Evolutionary conservation across 1,284 basidiomycete species (phyloP).

Genomic region (Cryptococcus wingfieldii): DNA sequence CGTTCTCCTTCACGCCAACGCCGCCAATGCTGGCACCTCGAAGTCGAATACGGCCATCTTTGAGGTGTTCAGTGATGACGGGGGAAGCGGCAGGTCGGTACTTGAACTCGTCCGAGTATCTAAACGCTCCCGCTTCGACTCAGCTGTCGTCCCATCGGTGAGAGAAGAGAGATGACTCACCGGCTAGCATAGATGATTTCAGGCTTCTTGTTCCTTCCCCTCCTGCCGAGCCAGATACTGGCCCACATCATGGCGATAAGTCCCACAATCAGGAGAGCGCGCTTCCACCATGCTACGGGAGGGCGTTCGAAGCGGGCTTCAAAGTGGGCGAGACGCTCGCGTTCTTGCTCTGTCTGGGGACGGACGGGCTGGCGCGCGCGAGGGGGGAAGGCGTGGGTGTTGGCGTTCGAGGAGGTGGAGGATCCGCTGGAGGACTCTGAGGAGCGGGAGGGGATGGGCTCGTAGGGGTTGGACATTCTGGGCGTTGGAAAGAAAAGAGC

Average conservation of each 20-base stretch:
- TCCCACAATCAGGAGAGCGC: conserved; percentile 27
- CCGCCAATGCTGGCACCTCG: conserved; percentile 47
- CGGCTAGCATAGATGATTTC: conserved; percentile 46
- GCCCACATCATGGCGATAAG: conserved; percentile 38
- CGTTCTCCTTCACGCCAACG: conserved; percentile 39
- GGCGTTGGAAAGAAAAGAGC: no score
- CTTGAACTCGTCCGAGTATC: conserved; percentile 50
- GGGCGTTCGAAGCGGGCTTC: conserved; percentile 42
- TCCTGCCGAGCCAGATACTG: conserved; percentile 25
- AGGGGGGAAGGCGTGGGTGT: background rate
- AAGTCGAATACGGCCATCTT: conserved; percentile 46
- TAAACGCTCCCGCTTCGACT: conserved; percentile 8
- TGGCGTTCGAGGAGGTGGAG: background rate
- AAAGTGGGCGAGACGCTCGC: background rate
- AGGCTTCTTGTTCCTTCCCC: conserved; percentile 20
- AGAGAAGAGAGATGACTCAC: conserved; percentile 22
- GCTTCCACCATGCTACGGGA: conserved; percentile 44
- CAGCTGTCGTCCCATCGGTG: background rate
- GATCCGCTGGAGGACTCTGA: background rate
- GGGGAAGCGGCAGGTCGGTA: conserved; percentile 50
- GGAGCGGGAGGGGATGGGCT: background rate
- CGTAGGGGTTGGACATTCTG: no score
- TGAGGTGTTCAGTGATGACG: conserved; percentile 48
- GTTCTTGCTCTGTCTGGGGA: no score
- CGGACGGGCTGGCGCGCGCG: no score